These are phyloP conservation scores for Neonectria ditissima DNA, from an alignment of 2,329 filamentous ascomycete species.

Conservation along the genomic window DNA sequence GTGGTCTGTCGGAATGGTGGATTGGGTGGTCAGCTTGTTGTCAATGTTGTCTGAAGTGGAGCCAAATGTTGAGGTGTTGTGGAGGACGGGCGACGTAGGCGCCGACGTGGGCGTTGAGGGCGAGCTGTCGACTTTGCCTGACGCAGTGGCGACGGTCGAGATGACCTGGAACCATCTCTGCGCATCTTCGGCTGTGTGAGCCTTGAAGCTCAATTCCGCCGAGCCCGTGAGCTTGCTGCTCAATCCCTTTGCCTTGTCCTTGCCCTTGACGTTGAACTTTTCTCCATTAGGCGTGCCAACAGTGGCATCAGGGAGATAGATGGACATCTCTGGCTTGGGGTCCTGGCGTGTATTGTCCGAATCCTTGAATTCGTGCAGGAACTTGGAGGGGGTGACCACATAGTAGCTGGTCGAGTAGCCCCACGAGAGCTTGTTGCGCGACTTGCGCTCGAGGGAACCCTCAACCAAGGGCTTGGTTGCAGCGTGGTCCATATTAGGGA, in stretches of 20 bases:
- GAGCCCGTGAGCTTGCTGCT: constrained; percentile 83
- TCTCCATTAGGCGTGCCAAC: constrained; percentile 78
- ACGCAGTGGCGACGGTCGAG: constrained; percentile 67
- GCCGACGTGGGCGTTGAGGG: constrained; percentile 43
- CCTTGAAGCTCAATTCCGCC: constrained; percentile 89
- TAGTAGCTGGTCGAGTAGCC: constrained; percentile 88
- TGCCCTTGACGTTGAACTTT: constrained; percentile 96
- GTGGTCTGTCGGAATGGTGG: constrained; percentile 42
- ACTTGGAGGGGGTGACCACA: constrained; percentile 88
- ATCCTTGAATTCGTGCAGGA: constrained; percentile 96
- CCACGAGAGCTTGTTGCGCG: constrained; percentile 82
- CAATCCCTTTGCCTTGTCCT: constrained; percentile 85
- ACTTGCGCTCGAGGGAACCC: constrained; percentile 90
- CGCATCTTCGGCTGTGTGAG: constrained; percentile 82
- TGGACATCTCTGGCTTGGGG: constrained; percentile 84
- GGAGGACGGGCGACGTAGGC: constrained; percentile 45
- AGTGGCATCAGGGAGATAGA: constrained; percentile 91
- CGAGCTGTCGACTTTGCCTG: constrained; percentile 49
- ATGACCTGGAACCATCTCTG: constrained; percentile 88
- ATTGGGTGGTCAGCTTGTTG: constrained; percentile 30
- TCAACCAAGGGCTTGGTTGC: constrained; percentile 87
- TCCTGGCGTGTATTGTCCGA: constrained; percentile 79
- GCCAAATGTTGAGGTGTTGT: constrained; percentile 13
- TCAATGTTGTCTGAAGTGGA: constrained; percentile 30
- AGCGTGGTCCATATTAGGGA: constrained; percentile 88